A percentile compares a stretch with the other conserved stretches of the same genome.
These are phyloP conservation scores for Eremomyces bilateralis DNA, from an alignment of 495 filamentous ascomycete genomes.

Conservation along the genomic window DNA sequence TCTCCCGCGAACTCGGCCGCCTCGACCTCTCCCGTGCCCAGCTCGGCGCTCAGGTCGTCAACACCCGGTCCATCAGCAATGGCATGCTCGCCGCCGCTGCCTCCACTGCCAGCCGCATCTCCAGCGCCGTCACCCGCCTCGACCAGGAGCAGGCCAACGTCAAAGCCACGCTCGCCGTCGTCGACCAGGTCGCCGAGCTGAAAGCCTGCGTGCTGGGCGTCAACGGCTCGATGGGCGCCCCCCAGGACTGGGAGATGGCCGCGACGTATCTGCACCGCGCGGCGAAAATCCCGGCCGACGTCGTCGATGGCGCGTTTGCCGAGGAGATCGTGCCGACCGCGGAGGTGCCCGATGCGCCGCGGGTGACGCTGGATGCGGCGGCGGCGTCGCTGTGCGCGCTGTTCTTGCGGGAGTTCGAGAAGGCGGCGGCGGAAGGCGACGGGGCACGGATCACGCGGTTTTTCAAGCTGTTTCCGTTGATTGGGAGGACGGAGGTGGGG, in stretches of 20 bases:
- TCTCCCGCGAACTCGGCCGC: conserved; percentile 63
- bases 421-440: conserved; percentile 66
- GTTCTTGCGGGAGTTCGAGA: conserved; percentile 88
- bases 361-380: conserved; percentile 67
- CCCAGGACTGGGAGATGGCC: conserved; percentile 96
- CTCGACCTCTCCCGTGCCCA: conserved; percentile 77
- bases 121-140: conserved; percentile 58
- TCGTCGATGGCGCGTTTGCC: conserved; percentile 71
- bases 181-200: conserved; percentile 88
- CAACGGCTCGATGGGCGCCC: conserved; percentile 83
- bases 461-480: conserved; percentile 93
- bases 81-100: conserved; percentile 70
- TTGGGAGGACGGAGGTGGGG: conserved; percentile 72
- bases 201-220: conserved; percentile 94
- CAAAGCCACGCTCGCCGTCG: conserved; percentile 70
- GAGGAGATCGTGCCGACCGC: conserved; percentile 84
- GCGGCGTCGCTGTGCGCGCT: conserved; percentile 70
- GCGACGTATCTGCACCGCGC: conserved; percentile 75
- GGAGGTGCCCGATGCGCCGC: conserved; percentile 81
- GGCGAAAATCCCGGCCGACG: conserved; percentile 51
- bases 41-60: conserved; percentile 69
- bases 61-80: conserved; percentile 65
- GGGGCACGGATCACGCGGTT: conserved; percentile 79
- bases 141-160: conserved; percentile 82
- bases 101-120: conserved; percentile 68